Base-by-base conservation (phyloP, 75 land plant genomes). In the Pinus albicaulis region DNA sequence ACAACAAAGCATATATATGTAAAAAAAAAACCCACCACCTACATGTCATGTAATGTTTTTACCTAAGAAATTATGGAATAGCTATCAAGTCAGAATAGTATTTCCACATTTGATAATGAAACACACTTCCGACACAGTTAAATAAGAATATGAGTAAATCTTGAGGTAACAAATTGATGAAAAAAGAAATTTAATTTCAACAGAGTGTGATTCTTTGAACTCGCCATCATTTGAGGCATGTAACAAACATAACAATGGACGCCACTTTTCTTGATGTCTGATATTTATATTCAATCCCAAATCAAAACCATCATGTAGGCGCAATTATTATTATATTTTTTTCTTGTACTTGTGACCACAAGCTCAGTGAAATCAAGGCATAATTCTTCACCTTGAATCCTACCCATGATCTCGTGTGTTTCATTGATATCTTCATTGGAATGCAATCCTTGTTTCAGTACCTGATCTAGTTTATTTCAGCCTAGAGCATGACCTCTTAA, bases 401-500 rank as follows among this genome's bases (percentile, higher is more conserved):
- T 83, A 16, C 95, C 84, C 88, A 83, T 85, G 55, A 94, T 94
- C 74, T 88, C 88, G 82, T 94, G 92, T 36, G 85, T 89, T 22
- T 76, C 31, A 79, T 94, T 92, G 73, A 94, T 92, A 71, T 92
- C 95, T 31, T 94, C 95, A 76, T 83, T 92, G 24, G 98, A 86
- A 38, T 86, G 77, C 1, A 92, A 81, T 2, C 92, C 98, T 80
- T 94, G 98, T 78, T 86, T 92, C 17, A 94, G 20, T 65, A 94
- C 86, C 64, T 94, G 98, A 55, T 94, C 98, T 20, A 94, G 55
- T 80, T 94, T 94, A 76, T 94, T 93, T 55, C 98, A 76, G n/a
- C 98, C 98, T 69, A 94, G 86, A 19, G 98, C 92, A 58, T 94
- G 98, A 55, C 98, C 98, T 65, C 92, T 92, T 62, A 94, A 87